Percentiles rank a stretch among this genome's conserved stretches.
phyloP scores from a whole-genome alignment of 148 eudicot genomes.

The Limonium bicolor region DNA sequence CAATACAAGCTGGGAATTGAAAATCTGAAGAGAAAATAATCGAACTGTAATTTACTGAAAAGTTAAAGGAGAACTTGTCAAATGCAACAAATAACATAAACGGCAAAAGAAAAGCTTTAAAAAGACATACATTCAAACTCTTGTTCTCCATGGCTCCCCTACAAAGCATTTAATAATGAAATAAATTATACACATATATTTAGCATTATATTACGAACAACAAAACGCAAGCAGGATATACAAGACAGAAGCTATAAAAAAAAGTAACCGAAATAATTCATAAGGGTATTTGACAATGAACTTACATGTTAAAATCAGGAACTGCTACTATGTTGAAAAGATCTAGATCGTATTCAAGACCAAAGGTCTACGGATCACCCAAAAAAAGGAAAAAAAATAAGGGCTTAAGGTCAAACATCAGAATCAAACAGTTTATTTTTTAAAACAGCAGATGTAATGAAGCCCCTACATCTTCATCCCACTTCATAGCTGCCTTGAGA shows the following conservation, averaged over 20 bases:
- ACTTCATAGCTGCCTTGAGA: slow-evolving; percentile 96
- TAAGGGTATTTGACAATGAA: slow-evolving; percentile 2
- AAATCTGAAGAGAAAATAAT: slow-evolving; percentile 37
- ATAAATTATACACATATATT: no score
- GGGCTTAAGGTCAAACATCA: neutral
- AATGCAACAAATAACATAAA: slow-evolving; percentile 7
- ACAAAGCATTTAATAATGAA: slow-evolving; percentile 13
- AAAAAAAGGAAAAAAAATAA: slow-evolving; percentile 1
- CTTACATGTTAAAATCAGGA: slow-evolving; percentile 98
- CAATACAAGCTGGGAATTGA: slow-evolving; percentile 95
- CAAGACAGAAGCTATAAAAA: neutral
- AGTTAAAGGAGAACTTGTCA: no score
- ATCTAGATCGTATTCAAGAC: slow-evolving; percentile 93
- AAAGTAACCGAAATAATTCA: neutral
- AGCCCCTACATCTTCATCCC: slow-evolving; percentile 90
- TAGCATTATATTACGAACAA: no score
- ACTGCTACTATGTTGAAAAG: slow-evolving; percentile 94
- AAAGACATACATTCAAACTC: slow-evolving; percentile 68
- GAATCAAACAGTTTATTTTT: neutral
- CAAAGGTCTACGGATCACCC: no score
- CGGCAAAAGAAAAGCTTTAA: slow-evolving; percentile 4
- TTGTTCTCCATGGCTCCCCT: slow-evolving; percentile 99
- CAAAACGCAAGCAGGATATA: no score
- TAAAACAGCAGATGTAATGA: neutral
- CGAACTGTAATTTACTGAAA: no score